Base-by-base conservation (phyloP, 805 yeast species). In the Yamadazyma paraphyllophila region DNA sequence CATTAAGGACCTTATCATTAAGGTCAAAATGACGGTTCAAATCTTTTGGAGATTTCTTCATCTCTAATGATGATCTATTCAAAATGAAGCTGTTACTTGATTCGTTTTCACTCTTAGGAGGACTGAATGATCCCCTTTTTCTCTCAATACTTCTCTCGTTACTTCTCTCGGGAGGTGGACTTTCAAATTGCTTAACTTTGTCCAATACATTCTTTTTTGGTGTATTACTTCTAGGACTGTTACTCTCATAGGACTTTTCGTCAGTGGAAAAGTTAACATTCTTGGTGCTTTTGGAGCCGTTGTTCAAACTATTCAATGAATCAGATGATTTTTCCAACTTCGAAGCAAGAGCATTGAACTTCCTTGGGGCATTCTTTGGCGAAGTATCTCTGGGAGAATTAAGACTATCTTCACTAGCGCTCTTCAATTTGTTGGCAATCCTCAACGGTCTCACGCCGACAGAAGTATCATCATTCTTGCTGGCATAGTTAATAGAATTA, bases 381-480 rank as follows among this genome's bases (percentile, higher is more conserved):
- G 41, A 26, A 10, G 32, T 10, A 7, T 29, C 36, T 30, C 31
- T 35, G 20, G 16, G 16, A 5, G 34, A 11, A 6, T 11, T n/a
- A 14, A 25, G 13, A n/a, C 16, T 31, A 15, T 39, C 43, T 7
- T 31, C 41, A 15, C 20, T 26, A 15, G 26, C 39, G 44, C 35
- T 49, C 32, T 34, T 47, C 50, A 76, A 63, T 55, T 77, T 81
- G 57, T 80, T 82, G 0, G 87, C 76, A 67, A 85, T 82, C 62
- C 80, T 80, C 55, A 85, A 67, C 0, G 91, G 91, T 60, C 86
- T 78, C 1, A 81, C 88, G 1, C 80, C 81, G 5, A 47, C 44
- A 13, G n/a, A n/a, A 11, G 39, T n/a, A 13, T 24, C 39, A 11
- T 37, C 40, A 10, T 24, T 12, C 11, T 35, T 30, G 2, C 1